phyloP scores from a whole-genome alignment of 805 yeast species.

The Wickerhamomyces queroliae region DNA sequence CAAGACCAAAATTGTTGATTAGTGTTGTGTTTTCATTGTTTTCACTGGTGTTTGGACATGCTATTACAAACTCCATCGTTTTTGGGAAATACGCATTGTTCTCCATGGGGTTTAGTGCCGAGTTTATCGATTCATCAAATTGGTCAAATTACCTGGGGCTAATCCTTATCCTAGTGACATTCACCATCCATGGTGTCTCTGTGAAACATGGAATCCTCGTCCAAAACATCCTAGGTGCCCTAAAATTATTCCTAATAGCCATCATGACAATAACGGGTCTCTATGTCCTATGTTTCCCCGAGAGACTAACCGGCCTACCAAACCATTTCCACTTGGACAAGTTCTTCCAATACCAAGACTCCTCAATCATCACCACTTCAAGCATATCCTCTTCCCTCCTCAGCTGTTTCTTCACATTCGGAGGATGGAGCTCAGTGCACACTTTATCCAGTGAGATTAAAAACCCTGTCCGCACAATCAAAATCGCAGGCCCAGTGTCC shows the following conservation, averaged over 20 bases:
- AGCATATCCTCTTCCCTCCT: slow-evolving; percentile 50
- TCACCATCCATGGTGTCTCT: slow-evolving; percentile 50
- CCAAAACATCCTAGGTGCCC: slow-evolving; percentile 57
- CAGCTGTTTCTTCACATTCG: slow-evolving; percentile 52
- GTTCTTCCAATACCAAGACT: slow-evolving; percentile 28
- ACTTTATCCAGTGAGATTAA: slow-evolving; percentile 56
- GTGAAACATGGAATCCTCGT: slow-evolving; percentile 52
- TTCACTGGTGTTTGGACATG: slow-evolving; percentile 49
- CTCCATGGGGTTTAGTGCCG: slow-evolving; percentile 35
- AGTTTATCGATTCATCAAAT: slow-evolving; percentile 23
- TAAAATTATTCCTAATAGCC: slow-evolving; percentile 50
- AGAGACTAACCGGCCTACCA: slow-evolving; percentile 39
- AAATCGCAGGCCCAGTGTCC: slow-evolving; percentile 56
- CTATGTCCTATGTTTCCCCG: slow-evolving; percentile 42
- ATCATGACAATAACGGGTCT: slow-evolving; percentile 54
- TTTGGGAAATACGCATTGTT: slow-evolving; percentile 56
- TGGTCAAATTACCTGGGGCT: slow-evolving; percentile 37
- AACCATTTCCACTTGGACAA: slow-evolving; percentile 21
- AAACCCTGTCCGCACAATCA: slow-evolving; percentile 51
- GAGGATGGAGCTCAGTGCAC: slow-evolving; percentile 62
- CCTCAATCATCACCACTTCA: slow-evolving; percentile 30
- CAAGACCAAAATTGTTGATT: slow-evolving; percentile 50
- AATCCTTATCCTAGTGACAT: slow-evolving; percentile 27
- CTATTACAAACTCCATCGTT: slow-evolving; percentile 48
- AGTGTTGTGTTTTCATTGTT: slow-evolving; percentile 45